phyloP scores from a whole-genome alignment of 345 rosid species.

The Excoecaria agallocha region DNA sequence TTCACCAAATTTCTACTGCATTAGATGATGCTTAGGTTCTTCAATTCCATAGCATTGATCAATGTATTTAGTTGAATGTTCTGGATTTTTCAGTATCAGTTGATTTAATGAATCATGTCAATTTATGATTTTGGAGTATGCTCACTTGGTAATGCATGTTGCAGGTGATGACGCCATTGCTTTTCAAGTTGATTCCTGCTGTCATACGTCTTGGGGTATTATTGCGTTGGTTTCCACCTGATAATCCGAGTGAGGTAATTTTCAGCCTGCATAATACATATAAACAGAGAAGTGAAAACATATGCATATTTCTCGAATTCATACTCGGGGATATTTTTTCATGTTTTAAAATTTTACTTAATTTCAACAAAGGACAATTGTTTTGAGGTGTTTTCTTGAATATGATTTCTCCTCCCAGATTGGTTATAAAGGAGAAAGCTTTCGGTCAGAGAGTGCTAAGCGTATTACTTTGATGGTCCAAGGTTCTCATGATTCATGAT shows the following conservation, averaged over 20 bases:
- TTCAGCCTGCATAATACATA: not conserved
- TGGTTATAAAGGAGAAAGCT: constrained; percentile 44
- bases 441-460: constrained; percentile 76
- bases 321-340: not conserved
- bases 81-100: not conserved
- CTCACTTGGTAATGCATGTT: constrained; percentile 3
- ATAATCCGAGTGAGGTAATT: constrained; percentile 37
- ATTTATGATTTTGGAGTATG: not conserved
- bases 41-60: not conserved
- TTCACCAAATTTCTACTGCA: not conserved
- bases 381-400: constrained; percentile 15
- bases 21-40: not conserved
- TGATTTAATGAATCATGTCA: not conserved
- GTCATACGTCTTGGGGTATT: constrained; percentile 45
- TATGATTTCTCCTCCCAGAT: constrained; percentile 33
- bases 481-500: constrained; percentile 85
- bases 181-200: constrained; percentile 51
- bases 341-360: not conserved
- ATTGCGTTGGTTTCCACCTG: constrained; percentile 48
- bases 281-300: not conserved
- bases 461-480: constrained; percentile 76
- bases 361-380: not conserved
- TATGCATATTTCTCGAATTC: not conserved
- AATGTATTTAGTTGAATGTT: not conserved
- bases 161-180: constrained; percentile 54